Evolutionary conservation across 1,284 basidiomycete genomes (phyloP).

Genomic region (Dichomitus squalens): DNA sequence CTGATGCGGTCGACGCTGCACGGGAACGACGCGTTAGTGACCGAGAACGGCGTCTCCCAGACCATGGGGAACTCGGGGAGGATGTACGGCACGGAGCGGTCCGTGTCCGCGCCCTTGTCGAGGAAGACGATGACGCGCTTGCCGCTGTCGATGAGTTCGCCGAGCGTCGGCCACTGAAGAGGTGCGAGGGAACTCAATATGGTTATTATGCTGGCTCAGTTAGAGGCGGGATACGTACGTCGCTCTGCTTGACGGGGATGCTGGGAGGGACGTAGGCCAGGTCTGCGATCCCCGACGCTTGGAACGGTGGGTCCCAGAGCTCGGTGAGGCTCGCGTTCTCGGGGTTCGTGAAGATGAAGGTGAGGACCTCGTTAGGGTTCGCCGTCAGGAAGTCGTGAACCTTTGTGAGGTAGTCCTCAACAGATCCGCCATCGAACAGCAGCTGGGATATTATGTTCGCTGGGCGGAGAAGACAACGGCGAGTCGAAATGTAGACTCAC

Average conservation of each 20-base stretch:
- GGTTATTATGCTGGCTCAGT: neutral
- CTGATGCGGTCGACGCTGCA: constrained; percentile 70
- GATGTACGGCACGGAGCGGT: constrained; percentile 57
- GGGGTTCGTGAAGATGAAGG: constrained; percentile 72
- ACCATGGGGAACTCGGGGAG: constrained; percentile 69
- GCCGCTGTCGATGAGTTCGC: constrained; percentile 65
- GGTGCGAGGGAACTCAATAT: neutral
- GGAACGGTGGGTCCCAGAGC: constrained; percentile 61
- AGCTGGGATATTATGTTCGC: constrained; percentile 28
- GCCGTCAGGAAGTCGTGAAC: constrained; percentile 54
- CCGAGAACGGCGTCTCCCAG: constrained; percentile 77
- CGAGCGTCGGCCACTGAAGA: constrained; percentile 72
- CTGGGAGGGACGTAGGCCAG: constrained; percentile 62
- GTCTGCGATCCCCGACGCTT: constrained; percentile 54
- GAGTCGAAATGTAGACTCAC: constrained; percentile 29
- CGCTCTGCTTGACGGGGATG: constrained; percentile 50
- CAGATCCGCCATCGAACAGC: constrained; percentile 66
- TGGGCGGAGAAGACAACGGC: neutral
- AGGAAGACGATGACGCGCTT: constrained; percentile 76
- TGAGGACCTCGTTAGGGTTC: constrained; percentile 78
- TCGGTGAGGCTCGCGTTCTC: constrained; percentile 55
- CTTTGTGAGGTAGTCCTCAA: constrained; percentile 38
- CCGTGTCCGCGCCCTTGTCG: constrained; percentile 53
- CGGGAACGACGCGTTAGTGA: constrained; percentile 62
- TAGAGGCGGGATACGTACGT: constrained; percentile 17